Evolutionary conservation across 148 eudicot genomes (phyloP), one percentile per base, ranked within the genome.

Genomic region (Rhododendron henanense): DNA sequence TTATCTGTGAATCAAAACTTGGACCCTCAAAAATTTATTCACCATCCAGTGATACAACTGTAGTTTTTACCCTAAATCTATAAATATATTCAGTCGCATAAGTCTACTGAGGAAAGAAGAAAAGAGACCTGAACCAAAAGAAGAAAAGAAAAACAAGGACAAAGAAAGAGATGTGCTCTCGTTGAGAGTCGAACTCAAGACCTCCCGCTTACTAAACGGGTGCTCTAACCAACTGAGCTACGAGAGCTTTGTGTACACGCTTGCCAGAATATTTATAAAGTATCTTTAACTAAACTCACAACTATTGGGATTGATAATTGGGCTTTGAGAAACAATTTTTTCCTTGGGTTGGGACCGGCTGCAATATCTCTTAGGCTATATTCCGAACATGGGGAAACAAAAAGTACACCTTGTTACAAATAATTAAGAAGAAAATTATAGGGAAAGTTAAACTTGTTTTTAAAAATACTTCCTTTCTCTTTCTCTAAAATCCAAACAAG

Each of bases 121-220:
- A 28, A 28, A 28, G 28, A 18, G 28, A 23, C 28, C 11, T 23
- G 69, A 1, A 28, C 18, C 37, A 69, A 28, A 28, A 28, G 18
- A 2, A 15, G 57, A 11, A 51, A 55, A 55, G 1, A 16, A 16
- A 16, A 55, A 16, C 15, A 1, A 16, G 1, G 57, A 15, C 3
- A 55, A 16, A 0, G 1, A 51, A 8, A 2, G 11, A 2, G 11
- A 1, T 3, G 14, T 86, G 87, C 87, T 86, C 87, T 86, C 85
- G 81, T 81, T 82, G 85, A 86, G 88, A 86, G 88, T 86, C 23
- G 85, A 86, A 86, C 87, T 86, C 87, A 86, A 81, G 87, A 86
- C 84, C 87, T 86, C 87, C 87, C 84, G 87, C 87, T 86, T 86
- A 86, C 87, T 86, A 86, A 86, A 86, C 87, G 87, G 87, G 84